Evolutionary conservation across 768 basidiomycete species (phyloP), one percentile per base, ranked within the genome.

Genomic region (Panaeolus papilionaceus): DNA sequence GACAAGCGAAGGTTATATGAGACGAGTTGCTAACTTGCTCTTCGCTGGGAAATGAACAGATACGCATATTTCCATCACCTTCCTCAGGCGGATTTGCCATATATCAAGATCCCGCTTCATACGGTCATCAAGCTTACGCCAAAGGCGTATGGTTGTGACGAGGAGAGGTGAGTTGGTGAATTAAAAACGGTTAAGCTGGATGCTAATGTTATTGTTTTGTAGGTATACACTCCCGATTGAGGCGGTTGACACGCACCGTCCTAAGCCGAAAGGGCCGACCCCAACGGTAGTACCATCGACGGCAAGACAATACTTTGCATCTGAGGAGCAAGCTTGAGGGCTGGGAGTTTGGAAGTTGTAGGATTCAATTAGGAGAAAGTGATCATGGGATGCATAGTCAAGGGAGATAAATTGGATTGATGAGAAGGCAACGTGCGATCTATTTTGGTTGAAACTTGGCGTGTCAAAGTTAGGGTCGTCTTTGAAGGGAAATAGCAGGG

Each of bases 51-150:
- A 71, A 75, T 81, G 33, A 23, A 14, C 74, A 96, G 94, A 76
- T 99, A 99, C 74, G 97, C 97, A 18, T 99, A 99, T 81, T 99
- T 99, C 82, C 92, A 95, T 77, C 87, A 96, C 72, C 81, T 97
- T 26, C 88, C 93, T 0, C 98, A 98, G 78, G 93, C 86, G 26
- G 96, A 99, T 75, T 84, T 99, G 39, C 98, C 98, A 1, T 99
- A 99, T 77, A 94, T 99, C 84, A 97, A 96, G 82, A 96, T 98
- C 58, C 96, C 96, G 0, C 79, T 97, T 66, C 98, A 99, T 76
- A 99, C 97, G 0, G 92, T 99, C 42, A 98, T 99, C 78, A 99
- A 99, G 80, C 85, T 99, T 58, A 99, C 97, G 0, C 98, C 98
- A 10, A 96, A 94, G 75, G 98, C 98, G 1, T 99, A 99, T 77